Evolutionary conservation across 2,329 filamentous ascomycete species (phyloP).

Genomic region (Trichoderma sp.): DNA sequence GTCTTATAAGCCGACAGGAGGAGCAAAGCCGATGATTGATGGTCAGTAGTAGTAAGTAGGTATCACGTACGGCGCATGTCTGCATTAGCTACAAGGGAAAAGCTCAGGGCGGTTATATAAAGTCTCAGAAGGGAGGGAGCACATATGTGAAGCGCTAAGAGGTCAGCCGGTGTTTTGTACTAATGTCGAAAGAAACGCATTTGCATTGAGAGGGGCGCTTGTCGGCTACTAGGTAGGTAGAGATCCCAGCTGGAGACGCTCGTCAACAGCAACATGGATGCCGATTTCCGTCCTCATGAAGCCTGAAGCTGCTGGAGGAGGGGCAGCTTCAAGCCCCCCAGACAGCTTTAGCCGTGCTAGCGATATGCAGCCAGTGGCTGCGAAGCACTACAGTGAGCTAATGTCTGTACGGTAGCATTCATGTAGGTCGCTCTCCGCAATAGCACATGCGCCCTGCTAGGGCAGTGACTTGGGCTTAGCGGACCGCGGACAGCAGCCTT

Average conservation of each 20-base stretch:
- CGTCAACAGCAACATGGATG: background rate
- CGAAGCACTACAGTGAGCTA: background rate
- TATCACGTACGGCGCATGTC: background rate
- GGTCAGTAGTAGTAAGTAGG: background rate
- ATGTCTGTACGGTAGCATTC: background rate
- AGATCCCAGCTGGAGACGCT: constrained; percentile 2
- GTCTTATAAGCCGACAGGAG: background rate
- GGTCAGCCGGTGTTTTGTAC: background rate
- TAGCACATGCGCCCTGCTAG: background rate
- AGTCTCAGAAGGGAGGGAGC: background rate
- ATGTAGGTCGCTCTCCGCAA: constrained; percentile 6
- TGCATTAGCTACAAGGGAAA: background rate
- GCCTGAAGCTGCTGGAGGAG: background rate
- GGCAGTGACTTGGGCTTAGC: background rate
- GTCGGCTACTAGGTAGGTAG: constrained; percentile 8
- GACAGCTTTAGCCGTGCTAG: background rate
- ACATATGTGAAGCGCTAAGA: background rate
- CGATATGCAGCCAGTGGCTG: background rate
- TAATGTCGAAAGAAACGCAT: background rate
- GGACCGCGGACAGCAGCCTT: constrained; percentile 10
- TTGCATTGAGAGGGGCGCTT: background rate
- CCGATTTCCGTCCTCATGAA: constrained; percentile 4
- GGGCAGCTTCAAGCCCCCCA: background rate
- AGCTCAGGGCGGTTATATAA: background rate
- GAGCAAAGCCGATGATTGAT: background rate